Percentiles rank a stretch among this genome's conserved stretches.
Conservation (phyloP, 176 grass and related monocot species). For the Zoysia japonica region DNA sequence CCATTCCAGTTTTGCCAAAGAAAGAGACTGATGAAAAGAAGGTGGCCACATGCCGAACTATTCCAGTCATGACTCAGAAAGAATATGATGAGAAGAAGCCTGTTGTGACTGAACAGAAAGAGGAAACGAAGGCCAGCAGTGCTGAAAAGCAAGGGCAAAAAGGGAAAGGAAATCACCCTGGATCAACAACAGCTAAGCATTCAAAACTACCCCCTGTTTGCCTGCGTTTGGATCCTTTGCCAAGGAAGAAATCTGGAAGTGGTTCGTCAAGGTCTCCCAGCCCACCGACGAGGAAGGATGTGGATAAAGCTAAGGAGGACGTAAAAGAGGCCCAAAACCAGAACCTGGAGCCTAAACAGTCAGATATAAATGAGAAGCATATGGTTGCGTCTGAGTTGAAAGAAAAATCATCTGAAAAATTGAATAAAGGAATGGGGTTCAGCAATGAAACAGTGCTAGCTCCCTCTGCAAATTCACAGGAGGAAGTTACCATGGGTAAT, state of each 20-base stretch:
- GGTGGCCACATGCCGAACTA: slow-evolving; percentile 34
- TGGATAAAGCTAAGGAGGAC: slow-evolving; percentile 18
- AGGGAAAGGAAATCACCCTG: slow-evolving; percentile 33
- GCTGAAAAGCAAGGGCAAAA: slow-evolving; percentile 44
- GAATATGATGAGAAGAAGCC: slow-evolving; percentile 43
- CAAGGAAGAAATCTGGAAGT: slow-evolving; percentile 66
- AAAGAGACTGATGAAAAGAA: slow-evolving; percentile 48
- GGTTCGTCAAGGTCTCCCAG: slow-evolving; percentile 48
- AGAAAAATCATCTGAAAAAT: slow-evolving; percentile 26
- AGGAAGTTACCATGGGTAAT: slow-evolving; percentile 19
- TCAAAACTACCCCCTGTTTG: slow-evolving; percentile 83
- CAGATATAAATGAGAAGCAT: slow-evolving; percentile 26
- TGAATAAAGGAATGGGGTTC: slow-evolving; percentile 3
- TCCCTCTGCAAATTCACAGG: neutral
- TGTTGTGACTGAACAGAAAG: slow-evolving; percentile 30
- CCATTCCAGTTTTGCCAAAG: slow-evolving; percentile 34
- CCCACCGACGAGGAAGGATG: slow-evolving; percentile 28
- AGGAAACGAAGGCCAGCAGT: slow-evolving; percentile 26
- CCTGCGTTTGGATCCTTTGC: slow-evolving; percentile 71
- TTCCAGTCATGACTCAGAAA: slow-evolving; percentile 47
- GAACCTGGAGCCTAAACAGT: slow-evolving; percentile 28
- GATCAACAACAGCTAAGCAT: slow-evolving; percentile 36
- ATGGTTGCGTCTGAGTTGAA: slow-evolving; percentile 27
- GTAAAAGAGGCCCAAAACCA: slow-evolving; percentile 19
- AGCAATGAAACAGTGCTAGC: slow-evolving; percentile 20